Conservation (phyloP, 805 yeast species). For the Yarrowia sp. region DNA sequence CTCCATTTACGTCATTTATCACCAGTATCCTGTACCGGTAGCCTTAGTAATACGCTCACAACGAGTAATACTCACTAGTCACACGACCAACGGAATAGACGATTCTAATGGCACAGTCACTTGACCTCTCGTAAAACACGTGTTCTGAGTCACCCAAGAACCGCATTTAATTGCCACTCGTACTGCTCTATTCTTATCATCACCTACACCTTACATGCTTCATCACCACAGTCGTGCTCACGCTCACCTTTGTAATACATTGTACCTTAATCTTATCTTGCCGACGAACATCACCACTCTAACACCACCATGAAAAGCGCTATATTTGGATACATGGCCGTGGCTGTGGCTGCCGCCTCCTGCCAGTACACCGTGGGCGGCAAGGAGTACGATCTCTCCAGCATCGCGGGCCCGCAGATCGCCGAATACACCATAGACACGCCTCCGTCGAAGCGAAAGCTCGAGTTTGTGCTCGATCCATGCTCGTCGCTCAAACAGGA, state of each 20-base stretch:
- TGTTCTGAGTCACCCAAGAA: too few species aligned
- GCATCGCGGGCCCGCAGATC: slow-evolving; percentile 59
- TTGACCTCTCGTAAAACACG: too few species aligned
- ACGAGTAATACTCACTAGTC: too few species aligned
- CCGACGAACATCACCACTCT: background rate
- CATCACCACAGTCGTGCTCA: background rate
- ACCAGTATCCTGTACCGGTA: too few species aligned
- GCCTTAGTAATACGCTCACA: too few species aligned
- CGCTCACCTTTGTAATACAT: too few species aligned
- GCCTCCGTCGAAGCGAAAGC: slow-evolving; percentile 76
- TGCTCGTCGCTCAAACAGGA: slow-evolving; percentile 60
- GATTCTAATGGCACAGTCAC: too few species aligned
- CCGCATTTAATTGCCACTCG: too few species aligned
- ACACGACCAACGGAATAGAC: too few species aligned
- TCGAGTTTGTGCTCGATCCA: slow-evolving; percentile 73
- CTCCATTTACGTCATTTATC: too few species aligned
- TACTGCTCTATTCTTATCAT: too few species aligned
- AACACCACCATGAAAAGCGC: slow-evolving; percentile 13
- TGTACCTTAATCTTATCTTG: slow-evolving; percentile 16
- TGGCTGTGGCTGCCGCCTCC: slow-evolving; percentile 42
- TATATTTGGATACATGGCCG: slow-evolving; percentile 10
- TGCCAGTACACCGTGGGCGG: slow-evolving; percentile 44
- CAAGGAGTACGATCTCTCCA: slow-evolving; percentile 52
- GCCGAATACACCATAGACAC: slow-evolving; percentile 59
- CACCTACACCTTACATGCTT: too few species aligned